Base-by-base conservation (phyloP, 257 asterid species). In the Solanum ahanhuiri region DNA sequence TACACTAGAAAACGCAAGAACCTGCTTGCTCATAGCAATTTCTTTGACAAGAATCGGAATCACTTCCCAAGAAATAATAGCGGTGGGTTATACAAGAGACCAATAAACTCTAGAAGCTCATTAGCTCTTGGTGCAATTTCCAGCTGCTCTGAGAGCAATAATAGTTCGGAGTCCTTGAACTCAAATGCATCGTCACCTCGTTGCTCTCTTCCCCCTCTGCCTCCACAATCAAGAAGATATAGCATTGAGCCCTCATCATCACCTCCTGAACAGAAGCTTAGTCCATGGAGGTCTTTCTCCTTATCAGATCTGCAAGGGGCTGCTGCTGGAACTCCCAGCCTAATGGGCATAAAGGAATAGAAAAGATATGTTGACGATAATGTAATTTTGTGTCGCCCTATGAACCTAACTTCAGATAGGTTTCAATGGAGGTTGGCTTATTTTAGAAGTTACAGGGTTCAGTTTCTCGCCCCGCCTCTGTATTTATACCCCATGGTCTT, bases 251-350 rank as follows among this genome's bases (percentile, higher is more conserved):
- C 81, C 12, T 86, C 92, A 30, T 60, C 91, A 33, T 86, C 94
- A 76, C 93, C 94, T 85, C 92, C 93, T 6, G 87, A 51, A 37
- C 93, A 92, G 86, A 93, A 87, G 88, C 87, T 91, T 43, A 87
- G 94, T 86, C 82, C 98, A 11, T 92, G 91, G 92, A 92, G 98
- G 87, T 93, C 97, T 48, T 92, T 89, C 90, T 96, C 98, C 77
- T 87, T 96, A 86, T 91, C 93, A 85, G 97, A 96, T 88, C 89
- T 96, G 87, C 98, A 93, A 90, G 95, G 93, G 89, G 94, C 93
- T 67, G 94, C 91, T 84, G 89, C 90, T 89, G 93, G 91, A 83
- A 69, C 79, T 82, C 87, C 92, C 15, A 84, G 91, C 76, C 37
- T 81, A 83, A 83, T 87, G 84, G 94, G 92, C 87, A 70, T 89